phyloP scores from a whole-genome alignment of 1,284 basidiomycete species.

The Bjerkandera adusta region DNA sequence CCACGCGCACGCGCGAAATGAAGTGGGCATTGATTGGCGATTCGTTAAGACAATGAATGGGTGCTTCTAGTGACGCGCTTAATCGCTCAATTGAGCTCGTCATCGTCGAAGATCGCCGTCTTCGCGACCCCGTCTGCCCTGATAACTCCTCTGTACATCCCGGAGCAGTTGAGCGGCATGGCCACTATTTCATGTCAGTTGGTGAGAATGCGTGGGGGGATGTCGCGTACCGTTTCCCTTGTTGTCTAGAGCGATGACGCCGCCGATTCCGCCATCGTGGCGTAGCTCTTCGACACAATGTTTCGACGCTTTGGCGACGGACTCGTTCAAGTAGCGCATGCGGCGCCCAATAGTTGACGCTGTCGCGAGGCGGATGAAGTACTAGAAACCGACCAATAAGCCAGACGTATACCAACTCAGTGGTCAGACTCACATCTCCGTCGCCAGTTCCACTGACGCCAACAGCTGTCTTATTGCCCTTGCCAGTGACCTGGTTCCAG shows the following conservation, averaged over 20 bases:
- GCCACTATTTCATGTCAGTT: conserved; percentile 41
- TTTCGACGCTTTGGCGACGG: conserved; percentile 52
- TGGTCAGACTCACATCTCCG: conserved; percentile 61
- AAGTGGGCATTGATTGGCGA: too few relatives aligned
- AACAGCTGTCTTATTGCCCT: conserved; percentile 45
- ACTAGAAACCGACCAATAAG: conserved; percentile 38
- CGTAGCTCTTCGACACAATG: conserved; percentile 56
- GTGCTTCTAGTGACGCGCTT: too few relatives aligned
- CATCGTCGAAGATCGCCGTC: conserved; percentile 77
- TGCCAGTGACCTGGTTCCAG: conserved; percentile 41
- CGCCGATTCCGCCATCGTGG: conserved; percentile 59
- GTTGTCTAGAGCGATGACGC: conserved; percentile 68
- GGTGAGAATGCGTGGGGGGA: not conserved
- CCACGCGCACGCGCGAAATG: too few relatives aligned
- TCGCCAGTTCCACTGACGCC: conserved; percentile 82
- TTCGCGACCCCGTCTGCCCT: conserved; percentile 60
- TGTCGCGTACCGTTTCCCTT: conserved; percentile 48
- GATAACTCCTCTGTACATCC: conserved; percentile 82
- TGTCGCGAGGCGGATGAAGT: conserved; percentile 72
- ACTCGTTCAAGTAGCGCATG: conserved; percentile 59
- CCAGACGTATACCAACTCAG: not conserved
- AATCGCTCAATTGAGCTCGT: conserved; percentile 39
- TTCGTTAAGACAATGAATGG: too few relatives aligned
- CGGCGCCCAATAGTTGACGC: conserved; percentile 66
- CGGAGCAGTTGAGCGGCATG: conserved; percentile 68